phyloP scores from a whole-genome alignment of 75 land plant species.

The Picea sitchensis region DNA sequence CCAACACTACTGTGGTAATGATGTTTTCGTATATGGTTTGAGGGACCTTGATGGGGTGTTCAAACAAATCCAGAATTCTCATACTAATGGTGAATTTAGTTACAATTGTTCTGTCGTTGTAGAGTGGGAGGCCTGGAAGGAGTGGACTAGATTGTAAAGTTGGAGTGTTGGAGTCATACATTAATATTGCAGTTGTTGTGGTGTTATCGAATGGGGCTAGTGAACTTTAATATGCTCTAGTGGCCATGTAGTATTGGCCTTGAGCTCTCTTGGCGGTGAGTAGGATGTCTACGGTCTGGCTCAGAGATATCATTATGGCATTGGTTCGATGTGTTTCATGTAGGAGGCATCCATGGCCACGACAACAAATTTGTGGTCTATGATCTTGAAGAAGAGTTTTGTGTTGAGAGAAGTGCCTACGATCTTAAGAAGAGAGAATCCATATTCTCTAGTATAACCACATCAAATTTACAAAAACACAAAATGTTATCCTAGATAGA shows the following conservation, averaged over 20 bases:
- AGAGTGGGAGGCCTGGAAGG: slow-evolving; percentile 48
- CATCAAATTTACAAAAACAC: too few species aligned
- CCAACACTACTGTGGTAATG: slow-evolving; percentile 66
- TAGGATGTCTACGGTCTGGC: slow-evolving; percentile 29
- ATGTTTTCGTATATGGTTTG: slow-evolving; percentile 32
- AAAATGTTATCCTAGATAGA: too few species aligned
- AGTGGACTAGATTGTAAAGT: background rate
- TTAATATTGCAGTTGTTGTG: background rate
- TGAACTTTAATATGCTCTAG: slow-evolving; percentile 10
- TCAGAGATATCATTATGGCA: slow-evolving; percentile 21
- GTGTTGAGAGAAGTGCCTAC: too few species aligned
- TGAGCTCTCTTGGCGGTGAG: slow-evolving; percentile 10
- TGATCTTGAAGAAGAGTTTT: too few species aligned
- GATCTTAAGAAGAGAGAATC: too few species aligned
- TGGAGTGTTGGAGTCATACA: background rate
- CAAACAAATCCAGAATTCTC: slow-evolving; percentile 31
- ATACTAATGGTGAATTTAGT: slow-evolving; percentile 16
- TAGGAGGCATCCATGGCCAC: slow-evolving; percentile 32
- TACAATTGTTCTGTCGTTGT: slow-evolving; percentile 39
- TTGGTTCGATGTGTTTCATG: slow-evolving; percentile 11
- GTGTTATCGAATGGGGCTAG: slow-evolving; percentile 18
- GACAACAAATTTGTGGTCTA: slow-evolving; percentile 26
- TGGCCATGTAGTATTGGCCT: slow-evolving; percentile 15
- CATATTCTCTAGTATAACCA: too few species aligned
- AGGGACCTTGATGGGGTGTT: slow-evolving; percentile 49